phyloP scores from a whole-genome alignment of 2,329 filamentous ascomycete genomes.

The Colletotrichum orchidophilum region DNA sequence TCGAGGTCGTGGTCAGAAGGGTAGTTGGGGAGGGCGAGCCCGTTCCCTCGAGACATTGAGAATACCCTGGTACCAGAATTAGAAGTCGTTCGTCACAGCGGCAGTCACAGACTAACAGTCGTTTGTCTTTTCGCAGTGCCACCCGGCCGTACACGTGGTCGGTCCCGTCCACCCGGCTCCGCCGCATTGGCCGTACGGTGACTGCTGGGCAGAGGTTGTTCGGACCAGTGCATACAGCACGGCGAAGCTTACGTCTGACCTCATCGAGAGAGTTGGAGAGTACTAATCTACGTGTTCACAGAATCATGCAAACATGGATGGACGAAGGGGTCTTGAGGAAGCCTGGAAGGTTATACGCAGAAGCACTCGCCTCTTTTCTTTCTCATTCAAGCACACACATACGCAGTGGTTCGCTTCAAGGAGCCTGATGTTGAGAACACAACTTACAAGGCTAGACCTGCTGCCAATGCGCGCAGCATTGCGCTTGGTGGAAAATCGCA shows the following conservation, averaged over 20 bases:
- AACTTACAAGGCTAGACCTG: constrained; percentile 1
- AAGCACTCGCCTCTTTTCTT: background rate
- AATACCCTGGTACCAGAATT: constrained; percentile 5
- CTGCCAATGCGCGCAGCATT: background rate
- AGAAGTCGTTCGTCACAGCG: background rate
- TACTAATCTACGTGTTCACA: background rate
- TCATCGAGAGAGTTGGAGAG: background rate
- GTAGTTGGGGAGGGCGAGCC: constrained; percentile 3
- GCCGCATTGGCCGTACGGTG: constrained; percentile 30
- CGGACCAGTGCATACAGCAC: constrained; percentile 4
- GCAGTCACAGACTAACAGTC: background rate
- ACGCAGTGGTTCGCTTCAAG: background rate
- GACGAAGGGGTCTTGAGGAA: background rate
- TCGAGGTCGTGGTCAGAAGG: background rate
- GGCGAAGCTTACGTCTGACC: background rate
- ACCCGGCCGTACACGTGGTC: constrained; percentile 26
- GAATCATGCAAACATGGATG: background rate
- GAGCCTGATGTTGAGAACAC: background rate
- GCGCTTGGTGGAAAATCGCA: constrained; percentile 16
- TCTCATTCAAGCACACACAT: background rate
- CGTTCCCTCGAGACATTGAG: constrained; percentile 28
- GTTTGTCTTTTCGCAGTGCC: constrained; percentile 20
- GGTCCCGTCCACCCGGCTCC: constrained; percentile 25
- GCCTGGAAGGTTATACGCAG: background rate
- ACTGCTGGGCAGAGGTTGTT: background rate